Percentiles rank a stretch among this genome's conserved stretches.
Evolutionary conservation across 2,329 filamentous ascomycete genomes (phyloP).

Genomic region (Ceratocystis lukuohia): DNA sequence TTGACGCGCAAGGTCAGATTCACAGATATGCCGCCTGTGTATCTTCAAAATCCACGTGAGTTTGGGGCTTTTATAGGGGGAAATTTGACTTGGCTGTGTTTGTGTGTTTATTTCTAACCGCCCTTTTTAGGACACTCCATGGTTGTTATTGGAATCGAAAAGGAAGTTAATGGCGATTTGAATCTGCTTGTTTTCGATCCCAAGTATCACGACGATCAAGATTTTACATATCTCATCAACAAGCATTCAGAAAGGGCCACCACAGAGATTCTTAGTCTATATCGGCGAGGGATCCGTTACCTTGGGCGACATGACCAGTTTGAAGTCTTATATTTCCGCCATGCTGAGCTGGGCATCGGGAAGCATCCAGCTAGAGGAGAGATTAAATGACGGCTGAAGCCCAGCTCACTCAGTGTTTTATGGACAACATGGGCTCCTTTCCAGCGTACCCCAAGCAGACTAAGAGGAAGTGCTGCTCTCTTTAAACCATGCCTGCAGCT

Average conservation of each 20-base stretch:
- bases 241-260: constrained; percentile 22
- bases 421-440: not conserved
- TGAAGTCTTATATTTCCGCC: constrained; percentile 56
- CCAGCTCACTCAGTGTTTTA: not conserved
- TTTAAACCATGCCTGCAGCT: constrained; percentile 70
- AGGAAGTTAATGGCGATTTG: constrained; percentile 44
- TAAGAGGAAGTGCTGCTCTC: constrained; percentile 24
- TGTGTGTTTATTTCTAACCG: not conserved
- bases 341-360: constrained; percentile 23
- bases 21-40: constrained; percentile 69
- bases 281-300: constrained; percentile 57
- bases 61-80: not conserved
- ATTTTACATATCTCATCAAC: constrained; percentile 6
- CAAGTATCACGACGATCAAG: constrained; percentile 18
- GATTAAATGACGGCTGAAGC: not conserved
- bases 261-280: constrained; percentile 50
- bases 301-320: constrained; percentile 61
- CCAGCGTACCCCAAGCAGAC: not conserved
- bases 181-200: constrained; percentile 83
- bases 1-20: constrained; percentile 45
- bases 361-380: not conserved
- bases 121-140: constrained; percentile 58
- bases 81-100: not conserved
- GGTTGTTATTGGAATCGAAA: constrained; percentile 78
- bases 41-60: constrained; percentile 69